A percentile compares a stretch with the other conserved stretches of the same genome.
Evolutionary conservation across 345 rosid genomes (phyloP).

Genomic region (Sapria himalayana): DNA sequence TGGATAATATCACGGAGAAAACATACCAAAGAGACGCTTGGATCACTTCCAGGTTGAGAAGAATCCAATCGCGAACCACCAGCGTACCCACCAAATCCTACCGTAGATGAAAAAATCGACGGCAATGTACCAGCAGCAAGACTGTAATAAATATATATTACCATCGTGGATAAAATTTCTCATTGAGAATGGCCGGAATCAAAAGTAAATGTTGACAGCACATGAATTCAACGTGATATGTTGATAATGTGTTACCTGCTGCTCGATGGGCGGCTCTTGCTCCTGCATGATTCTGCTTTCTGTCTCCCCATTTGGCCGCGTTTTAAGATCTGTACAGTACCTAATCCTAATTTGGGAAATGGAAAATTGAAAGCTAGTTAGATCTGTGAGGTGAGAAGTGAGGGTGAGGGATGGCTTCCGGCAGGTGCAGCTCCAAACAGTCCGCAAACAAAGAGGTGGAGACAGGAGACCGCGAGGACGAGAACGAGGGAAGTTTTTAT

Average conservation of each 20-base stretch:
- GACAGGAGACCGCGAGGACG: no score
- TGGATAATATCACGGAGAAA: background rate
- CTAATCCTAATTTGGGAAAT: no score
- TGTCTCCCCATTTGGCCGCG: conserved; percentile 77
- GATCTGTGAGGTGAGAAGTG: no score
- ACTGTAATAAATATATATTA: conserved; percentile 13
- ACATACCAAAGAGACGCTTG: conserved; percentile 24
- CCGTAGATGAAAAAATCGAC: conserved; percentile 35
- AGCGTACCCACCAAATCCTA: conserved; percentile 78
- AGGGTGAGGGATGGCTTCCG: no score
- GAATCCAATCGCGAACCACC: conserved; percentile 65
- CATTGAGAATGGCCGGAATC: background rate
- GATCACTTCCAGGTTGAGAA: conserved; percentile 25
- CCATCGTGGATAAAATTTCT: background rate
- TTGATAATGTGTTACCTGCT: conserved; percentile 34
- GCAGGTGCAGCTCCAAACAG: no score
- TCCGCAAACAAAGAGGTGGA: no score
- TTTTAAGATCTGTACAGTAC: no score
- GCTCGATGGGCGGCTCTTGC: conserved; percentile 88
- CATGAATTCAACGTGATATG: background rate
- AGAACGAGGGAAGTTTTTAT: no score
- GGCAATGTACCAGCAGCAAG: conserved; percentile 65
- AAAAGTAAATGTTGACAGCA: background rate
- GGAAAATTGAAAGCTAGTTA: background rate
- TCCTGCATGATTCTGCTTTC: conserved; percentile 61